phyloP scores from a whole-genome alignment of 371 early-diverging fungal species.

The Mortierella polycephala region DNA sequence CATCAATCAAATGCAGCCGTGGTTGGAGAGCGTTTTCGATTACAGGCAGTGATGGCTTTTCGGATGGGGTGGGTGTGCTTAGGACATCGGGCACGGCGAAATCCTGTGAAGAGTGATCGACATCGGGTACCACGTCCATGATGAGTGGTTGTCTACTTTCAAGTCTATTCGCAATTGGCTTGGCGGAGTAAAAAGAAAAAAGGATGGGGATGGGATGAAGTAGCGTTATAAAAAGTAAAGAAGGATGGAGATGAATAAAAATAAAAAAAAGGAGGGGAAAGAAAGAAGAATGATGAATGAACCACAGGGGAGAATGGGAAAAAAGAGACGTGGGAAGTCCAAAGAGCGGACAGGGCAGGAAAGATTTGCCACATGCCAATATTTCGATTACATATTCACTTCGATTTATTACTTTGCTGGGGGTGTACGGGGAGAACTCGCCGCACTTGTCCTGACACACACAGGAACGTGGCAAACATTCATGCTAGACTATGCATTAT shows the following conservation, averaged over 20 bases:
- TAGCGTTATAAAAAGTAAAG: background rate
- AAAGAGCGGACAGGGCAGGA: too few relatives aligned
- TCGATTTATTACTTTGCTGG: too few relatives aligned
- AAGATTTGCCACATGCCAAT: too few relatives aligned
- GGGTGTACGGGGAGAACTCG: too few relatives aligned
- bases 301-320: background rate
- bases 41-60: constrained; percentile 37
- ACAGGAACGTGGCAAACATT: too few relatives aligned
- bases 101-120: constrained; percentile 32
- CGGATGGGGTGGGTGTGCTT: constrained; percentile 25
- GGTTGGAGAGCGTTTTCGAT: constrained; percentile 56
- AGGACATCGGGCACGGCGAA: constrained; percentile 37
- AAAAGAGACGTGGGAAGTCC: too few relatives aligned
- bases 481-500: too few relatives aligned
- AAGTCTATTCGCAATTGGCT: background rate
- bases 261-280: background rate
- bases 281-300: background rate
- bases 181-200: background rate
- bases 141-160: constrained; percentile 9
- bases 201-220: background rate
- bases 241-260: constrained; percentile 1
- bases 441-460: too few relatives aligned
- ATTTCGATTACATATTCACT: too few relatives aligned
- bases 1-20: constrained; percentile 46
- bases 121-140: constrained; percentile 50